Evolutionary conservation across 108 stramenopile species (phyloP).

Genomic region (Asterionellopsis glacialis): DNA sequence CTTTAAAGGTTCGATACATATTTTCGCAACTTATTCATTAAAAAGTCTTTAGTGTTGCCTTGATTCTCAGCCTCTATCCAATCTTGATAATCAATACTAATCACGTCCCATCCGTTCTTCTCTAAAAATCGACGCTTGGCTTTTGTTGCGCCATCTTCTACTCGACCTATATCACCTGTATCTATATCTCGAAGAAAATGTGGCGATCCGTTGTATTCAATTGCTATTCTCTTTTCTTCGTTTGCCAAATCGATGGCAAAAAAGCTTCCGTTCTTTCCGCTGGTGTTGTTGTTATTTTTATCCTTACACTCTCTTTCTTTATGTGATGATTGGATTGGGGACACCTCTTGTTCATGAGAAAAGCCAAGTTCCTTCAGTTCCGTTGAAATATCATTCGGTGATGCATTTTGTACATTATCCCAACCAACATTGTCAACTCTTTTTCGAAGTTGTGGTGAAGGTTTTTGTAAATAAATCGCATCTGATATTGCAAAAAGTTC

Average conservation of each 20-base stretch:
- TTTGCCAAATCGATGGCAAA: constrained; percentile 17
- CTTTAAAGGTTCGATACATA: too few species aligned
- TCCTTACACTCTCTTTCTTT: too few species aligned
- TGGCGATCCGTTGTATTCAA: constrained; percentile 15
- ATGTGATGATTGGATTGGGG: neutral
- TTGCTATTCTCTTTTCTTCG: constrained; percentile 5
- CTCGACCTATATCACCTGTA: neutral
- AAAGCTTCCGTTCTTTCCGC: neutral
- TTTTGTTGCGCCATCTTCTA: constrained; percentile 14
- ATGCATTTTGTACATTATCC: neutral
- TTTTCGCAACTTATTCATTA: too few species aligned
- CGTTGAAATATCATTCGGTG: neutral
- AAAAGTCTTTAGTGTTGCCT: neutral
- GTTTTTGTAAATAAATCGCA: neutral
- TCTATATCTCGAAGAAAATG: constrained; percentile 8
- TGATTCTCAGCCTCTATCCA: constrained; percentile 4
- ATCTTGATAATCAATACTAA: constrained; percentile 8
- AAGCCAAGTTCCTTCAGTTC: constrained; percentile 6
- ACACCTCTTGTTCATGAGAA: neutral
- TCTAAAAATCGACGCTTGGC: constrained; percentile 18
- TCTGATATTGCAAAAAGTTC: neutral
- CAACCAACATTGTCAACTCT: neutral
- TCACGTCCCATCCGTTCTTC: constrained; percentile 11
- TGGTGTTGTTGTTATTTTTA: too few species aligned
- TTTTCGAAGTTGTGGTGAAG: neutral